Base-by-base conservation (phyloP, 2,329 filamentous ascomycete species). In the Apiospora koreana region DNA sequence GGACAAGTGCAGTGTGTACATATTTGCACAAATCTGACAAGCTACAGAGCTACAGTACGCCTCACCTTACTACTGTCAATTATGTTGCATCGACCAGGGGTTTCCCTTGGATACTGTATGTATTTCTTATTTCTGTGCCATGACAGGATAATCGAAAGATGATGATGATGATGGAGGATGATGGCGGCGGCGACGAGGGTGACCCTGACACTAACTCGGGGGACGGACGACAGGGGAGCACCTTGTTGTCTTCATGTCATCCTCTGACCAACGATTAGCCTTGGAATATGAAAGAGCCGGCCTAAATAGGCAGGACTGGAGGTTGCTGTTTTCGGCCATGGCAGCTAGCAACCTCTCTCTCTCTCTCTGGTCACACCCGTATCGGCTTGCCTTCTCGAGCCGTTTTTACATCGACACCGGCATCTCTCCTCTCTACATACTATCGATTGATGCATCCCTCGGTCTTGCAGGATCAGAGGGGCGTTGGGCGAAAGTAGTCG, bases 251-350 rank as follows among this genome's bases (percentile, higher is more conserved):
- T 62, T 62, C n/a, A 38, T 62, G 54, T 28, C 54, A n/a, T 18
- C 28, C 31, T n/a, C 54, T 38, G 65, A 67, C 65, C 65, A 67
- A 67, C 65, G 65, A 31, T 28, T 67, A 28, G 42, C 65, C 65
- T 46, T 46, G 25, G 18, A 46, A 28, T n/a, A n/a, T 35, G 45
- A 67, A 28, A n/a, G 65, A 25, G 65, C 65, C 42, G 41, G 65
- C 65, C 65, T 16, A 46, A 67, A 46, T 67, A 67, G 65, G 42
- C 65, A 67, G 45, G 42, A 46, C 54, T 62, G 18, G 18, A 21
- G 31, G 54, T 62, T 62, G 54, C 31, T 62, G 28, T 35, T 62
- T 38, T 38, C 54, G 54, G 54, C 10, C 31, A 38, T 62, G 3
- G 18, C 54, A 7, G 54, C 35, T 8, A 7, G 54, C 35, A 3